Evolutionary conservation across 768 basidiomycete genomes (phyloP), one percentile per base, ranked within the genome.

Genomic region (Phanerodontia chrysosporium): DNA sequence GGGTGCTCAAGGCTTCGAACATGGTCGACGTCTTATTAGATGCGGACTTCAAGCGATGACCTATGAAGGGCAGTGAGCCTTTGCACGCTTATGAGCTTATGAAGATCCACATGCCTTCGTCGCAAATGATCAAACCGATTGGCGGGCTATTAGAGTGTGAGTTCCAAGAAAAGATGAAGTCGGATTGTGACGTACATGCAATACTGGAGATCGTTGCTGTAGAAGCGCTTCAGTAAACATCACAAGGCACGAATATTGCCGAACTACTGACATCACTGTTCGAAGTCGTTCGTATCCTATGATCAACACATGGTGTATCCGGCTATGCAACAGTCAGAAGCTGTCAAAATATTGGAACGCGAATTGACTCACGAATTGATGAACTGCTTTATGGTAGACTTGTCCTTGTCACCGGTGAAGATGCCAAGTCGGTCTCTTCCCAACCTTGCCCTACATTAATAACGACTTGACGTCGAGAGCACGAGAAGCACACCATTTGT

Each of bases 201-300:
- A 60, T 76, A 83, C 13, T 79, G 72, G 51, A 90, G 71, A 45
- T 88, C 83, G 3, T 74, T 74, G 58, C 86, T 86, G 57, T 6
- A 44, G 42, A 28, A 51, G 22, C 58, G 46, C 8, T 4, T 42
- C 39, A 42, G 39, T 18, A 42, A 10, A 12, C 8, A 4, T 18
- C 4, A 18, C 39, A 42, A 35, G 32, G 32, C 32, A 35, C 32
- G 8, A 49, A 24, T 29, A 3, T 24, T 39, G 27, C 25, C 24
- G 58, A 59, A 39, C 6, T 32, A 75, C 86, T 71, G 66, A 92
- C 93, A 92, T 85, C 7, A 94, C 85, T 18, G 84, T 87, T 49
- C 92, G 77, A 35, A 97, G 79, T 54, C 90, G 86, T 68, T 98
- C 97, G 69, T 99, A 99, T 2, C 97, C 95, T 59, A 98, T 95